Evolutionary conservation across 2,329 filamentous ascomycete species (phyloP).

Genomic region (Zasmidium angulare): DNA sequence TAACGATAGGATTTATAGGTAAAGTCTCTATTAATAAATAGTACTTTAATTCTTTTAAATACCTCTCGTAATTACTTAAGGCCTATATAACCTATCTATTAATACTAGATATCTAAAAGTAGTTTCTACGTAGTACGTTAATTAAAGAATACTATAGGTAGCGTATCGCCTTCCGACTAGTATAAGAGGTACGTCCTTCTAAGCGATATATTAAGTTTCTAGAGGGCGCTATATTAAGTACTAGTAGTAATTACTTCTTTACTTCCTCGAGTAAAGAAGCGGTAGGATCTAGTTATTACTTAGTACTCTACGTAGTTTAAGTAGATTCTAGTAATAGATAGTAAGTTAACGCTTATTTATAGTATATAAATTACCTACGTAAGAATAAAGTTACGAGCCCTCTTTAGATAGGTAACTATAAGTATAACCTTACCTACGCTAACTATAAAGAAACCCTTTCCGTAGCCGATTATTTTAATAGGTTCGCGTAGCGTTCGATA

Average conservation of each 20-base stretch:
- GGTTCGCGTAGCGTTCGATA: not conserved
- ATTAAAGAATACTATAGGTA: not conserved
- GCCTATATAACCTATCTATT: conserved; percentile 4
- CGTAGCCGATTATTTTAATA: not conserved
- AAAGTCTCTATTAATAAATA: conserved; percentile 4
- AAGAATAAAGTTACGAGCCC: not conserved
- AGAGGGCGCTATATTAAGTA: not conserved
- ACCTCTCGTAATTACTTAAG: not conserved
- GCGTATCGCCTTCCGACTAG: not conserved
- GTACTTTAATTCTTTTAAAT: not conserved
- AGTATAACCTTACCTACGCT: not conserved
- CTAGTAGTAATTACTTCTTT: not conserved
- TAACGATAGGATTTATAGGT: not conserved
- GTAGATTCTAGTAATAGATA: not conserved
- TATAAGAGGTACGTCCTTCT: not conserved
- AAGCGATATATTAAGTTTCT: not conserved
- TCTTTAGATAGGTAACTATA: not conserved
- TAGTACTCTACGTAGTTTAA: not conserved
- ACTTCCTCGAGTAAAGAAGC: not conserved
- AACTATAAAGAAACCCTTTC: not conserved
- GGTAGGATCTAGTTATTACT: not conserved
- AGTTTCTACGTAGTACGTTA: not conserved
- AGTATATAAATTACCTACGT: not conserved
- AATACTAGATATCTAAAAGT: not conserved
- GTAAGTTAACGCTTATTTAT: not conserved